These are phyloP conservation scores for Cordyceps tenuipes DNA, from an alignment of 2,329 filamentous ascomycete species.

Conservation along the genomic window DNA sequence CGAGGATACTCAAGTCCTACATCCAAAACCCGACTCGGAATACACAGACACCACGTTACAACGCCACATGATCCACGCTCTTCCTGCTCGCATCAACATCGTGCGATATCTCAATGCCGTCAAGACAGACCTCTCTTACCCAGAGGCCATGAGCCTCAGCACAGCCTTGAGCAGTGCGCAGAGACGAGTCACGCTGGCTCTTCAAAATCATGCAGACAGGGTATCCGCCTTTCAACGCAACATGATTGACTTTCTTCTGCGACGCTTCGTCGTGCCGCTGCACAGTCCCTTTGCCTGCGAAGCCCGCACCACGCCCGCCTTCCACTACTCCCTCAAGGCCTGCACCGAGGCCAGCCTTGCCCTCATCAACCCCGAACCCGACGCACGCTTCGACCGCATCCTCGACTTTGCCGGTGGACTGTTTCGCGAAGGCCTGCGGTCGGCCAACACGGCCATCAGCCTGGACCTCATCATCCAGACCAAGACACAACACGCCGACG, in stretches of 20 bases:
- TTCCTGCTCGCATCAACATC: constrained; percentile 1
- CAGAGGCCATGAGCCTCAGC: constrained; percentile 1
- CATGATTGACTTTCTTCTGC: constrained; percentile 41
- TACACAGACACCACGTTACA: constrained; percentile 2
- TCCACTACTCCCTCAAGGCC: constrained; percentile 40
- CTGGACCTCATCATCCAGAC: constrained; percentile 28
- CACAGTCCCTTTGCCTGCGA: constrained; percentile 40
- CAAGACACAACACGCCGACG: constrained; percentile 22
- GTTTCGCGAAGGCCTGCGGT: constrained; percentile 31
- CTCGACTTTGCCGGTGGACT: constrained; percentile 30
- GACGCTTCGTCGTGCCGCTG: constrained; percentile 46
- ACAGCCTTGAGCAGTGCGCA: neutral
- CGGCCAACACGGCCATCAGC: constrained; percentile 24
- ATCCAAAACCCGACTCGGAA: neutral
- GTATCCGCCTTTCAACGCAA: constrained; percentile 36
- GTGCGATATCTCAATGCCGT: neutral
- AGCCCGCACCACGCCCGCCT: constrained; percentile 35
- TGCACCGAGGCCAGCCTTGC: constrained; percentile 35
- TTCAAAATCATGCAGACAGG: neutral
- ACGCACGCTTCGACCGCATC: constrained; percentile 28
- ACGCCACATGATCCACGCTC: neutral
- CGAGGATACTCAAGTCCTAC: constrained; percentile 2
- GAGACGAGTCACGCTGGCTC: neutral
- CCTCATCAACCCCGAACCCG: constrained; percentile 27
- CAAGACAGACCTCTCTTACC: constrained; percentile 2